Conservation (phyloP, 257 asterid genomes). For the Hygrophila difformis region DNA sequence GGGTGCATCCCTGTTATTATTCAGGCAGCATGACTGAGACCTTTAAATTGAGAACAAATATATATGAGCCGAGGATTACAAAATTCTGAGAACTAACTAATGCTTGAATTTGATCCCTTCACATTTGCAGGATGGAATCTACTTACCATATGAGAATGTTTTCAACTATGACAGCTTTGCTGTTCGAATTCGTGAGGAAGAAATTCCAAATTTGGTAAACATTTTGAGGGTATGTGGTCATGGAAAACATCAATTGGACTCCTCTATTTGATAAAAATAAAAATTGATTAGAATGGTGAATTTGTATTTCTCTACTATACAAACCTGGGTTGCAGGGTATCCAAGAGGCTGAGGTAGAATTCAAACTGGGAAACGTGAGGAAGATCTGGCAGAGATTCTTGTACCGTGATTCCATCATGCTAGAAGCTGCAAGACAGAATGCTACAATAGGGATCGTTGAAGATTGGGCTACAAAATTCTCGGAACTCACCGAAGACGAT, state of each 20-base stretch:
- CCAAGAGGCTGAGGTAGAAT: constrained; percentile 73
- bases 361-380: constrained; percentile 63
- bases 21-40: too few species aligned
- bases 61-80: too few species aligned
- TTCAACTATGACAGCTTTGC: constrained; percentile 84
- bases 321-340: too few species aligned
- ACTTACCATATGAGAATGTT: constrained; percentile 84
- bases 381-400: constrained; percentile 89
- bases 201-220: constrained; percentile 64
- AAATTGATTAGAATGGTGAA: constrained; percentile 15
- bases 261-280: background rate
- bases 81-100: too few species aligned
- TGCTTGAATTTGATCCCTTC: too few species aligned
- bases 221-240: constrained; percentile 60
- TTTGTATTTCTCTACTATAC: constrained; percentile 18
- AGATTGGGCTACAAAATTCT: constrained; percentile 57
- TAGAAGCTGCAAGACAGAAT: constrained; percentile 90
- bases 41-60: too few species aligned
- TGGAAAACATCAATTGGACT: background rate
- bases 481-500: constrained; percentile 62
- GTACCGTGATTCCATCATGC: constrained; percentile 73
- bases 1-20: constrained; percentile 96
- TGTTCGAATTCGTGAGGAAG: constrained; percentile 80
- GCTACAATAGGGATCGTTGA: constrained; percentile 40
- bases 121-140: constrained; percentile 69